Base-by-base conservation (phyloP, 2,329 filamentous ascomycete genomes). In the Xylariomycetidae sp. region DNA sequence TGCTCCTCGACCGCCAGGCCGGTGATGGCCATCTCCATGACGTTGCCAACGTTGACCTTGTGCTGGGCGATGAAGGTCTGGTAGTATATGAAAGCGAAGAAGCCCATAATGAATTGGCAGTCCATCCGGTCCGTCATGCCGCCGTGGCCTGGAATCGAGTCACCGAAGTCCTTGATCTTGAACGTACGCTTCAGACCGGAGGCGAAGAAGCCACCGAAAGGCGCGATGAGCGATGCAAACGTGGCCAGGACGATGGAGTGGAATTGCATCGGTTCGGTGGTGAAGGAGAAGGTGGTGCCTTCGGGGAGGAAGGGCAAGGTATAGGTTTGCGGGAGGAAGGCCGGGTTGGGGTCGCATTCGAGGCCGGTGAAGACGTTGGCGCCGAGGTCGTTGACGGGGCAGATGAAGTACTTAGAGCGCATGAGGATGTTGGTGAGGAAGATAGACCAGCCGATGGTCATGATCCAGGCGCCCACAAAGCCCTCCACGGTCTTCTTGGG, bases 41-140 rank as follows among this genome's bases (percentile, higher is more conserved):
- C 84, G 34, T 78, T 79, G 14, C 90, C 92, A 14, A 95, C 81
- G 36, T 73, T 87, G 24, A 84, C 79, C 60, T 90, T 87, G 69
- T 95, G 79, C 6, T 87, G 72, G 4, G 89, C 89, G 53, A 98
- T 90, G 60, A 98, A 98, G 54, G 85, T 92, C 60, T 95, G 89
- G 65, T 93, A 98, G 66, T 98, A 98, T 75, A 98, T 89, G 68
- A 88, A 96, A 12, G 90, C 79, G 53, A 98, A 96, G 63, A 95
- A 92, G 7, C 92, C 92, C 92, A 98, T 98, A 68, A 96, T 96
- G 66, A 98, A 98, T 58, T 98, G 92, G 60, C 92, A 98, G 58
- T 98, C 92, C 90, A 98, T 96, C 42, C 92, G 85, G 58, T 98
- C 92, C 12, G 92, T 98, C 67, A 98, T 96, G 49, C 92, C 92